These are phyloP conservation scores for Lachancea lanzarotensis DNA, from an alignment of 805 yeast species.

Conservation along the genomic window DNA sequence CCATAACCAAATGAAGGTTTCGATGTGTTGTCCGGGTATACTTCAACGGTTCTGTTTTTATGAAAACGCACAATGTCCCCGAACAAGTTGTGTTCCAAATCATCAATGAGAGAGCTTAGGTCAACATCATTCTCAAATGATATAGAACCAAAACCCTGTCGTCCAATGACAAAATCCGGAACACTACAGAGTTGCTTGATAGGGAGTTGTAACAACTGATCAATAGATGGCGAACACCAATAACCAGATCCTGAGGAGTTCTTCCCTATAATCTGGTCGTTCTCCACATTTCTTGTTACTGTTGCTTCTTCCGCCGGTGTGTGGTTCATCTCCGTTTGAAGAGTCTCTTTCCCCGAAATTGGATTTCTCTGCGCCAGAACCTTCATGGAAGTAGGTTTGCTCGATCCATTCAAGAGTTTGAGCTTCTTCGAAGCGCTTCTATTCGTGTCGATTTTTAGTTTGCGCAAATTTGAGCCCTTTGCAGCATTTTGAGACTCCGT, in stretches of 20 bases:
- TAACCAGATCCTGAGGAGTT: slow-evolving; percentile 36
- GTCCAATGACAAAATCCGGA: slow-evolving; percentile 61
- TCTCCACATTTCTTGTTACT: not conserved
- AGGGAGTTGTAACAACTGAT: slow-evolving; percentile 40
- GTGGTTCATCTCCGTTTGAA: not conserved
- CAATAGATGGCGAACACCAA: slow-evolving; percentile 67
- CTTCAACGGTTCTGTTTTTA: slow-evolving; percentile 46
- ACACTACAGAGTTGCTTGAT: slow-evolving; percentile 46
- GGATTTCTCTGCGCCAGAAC: slow-evolving; percentile 7
- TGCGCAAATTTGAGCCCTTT: slow-evolving; percentile 28
- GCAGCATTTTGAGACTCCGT: slow-evolving; percentile 8
- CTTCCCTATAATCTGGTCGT: not conserved
- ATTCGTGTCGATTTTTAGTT: slow-evolving; percentile 36
- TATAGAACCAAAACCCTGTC: slow-evolving; percentile 61
- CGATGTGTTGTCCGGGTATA: slow-evolving; percentile 47
- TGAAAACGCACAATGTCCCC: slow-evolving; percentile 43
- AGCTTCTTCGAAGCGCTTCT: slow-evolving; percentile 40
- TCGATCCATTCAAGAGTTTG: slow-evolving; percentile 30
- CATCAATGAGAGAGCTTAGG: slow-evolving; percentile 43
- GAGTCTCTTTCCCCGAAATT: not conserved
- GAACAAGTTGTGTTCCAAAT: slow-evolving; percentile 32
- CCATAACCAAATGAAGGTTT: slow-evolving; percentile 65
- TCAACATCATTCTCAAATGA: slow-evolving; percentile 66
- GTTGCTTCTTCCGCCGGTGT: not conserved
- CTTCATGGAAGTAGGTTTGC: slow-evolving; percentile 16